A percentile compares a stretch with the other conserved stretches of the same genome.
Evolutionary conservation across 2,329 filamentous ascomycete genomes (phyloP).

Genomic region (Fusarium neocosmosporiellum): DNA sequence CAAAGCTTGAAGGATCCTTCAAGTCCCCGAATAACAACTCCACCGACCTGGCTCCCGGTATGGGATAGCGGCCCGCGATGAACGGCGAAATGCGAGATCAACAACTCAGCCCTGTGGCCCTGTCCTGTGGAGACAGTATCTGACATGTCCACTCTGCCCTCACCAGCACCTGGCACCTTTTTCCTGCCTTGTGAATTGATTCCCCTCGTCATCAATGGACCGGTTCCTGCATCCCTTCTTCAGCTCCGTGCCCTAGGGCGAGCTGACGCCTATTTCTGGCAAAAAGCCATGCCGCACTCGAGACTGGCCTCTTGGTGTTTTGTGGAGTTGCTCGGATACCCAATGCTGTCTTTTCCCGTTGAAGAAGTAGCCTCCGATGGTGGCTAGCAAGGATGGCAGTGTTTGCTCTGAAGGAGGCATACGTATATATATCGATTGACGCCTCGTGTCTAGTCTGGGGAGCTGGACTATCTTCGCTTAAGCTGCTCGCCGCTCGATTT

Average conservation of each 20-base stretch:
- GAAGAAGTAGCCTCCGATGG: slow-evolving; percentile 1
- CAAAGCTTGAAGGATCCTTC: not conserved
- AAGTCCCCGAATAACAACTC: not conserved
- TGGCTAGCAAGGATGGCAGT: not conserved
- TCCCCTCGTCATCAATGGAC: not conserved
- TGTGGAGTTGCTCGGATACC: not conserved
- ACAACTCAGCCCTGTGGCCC: not conserved
- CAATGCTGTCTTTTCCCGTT: not conserved
- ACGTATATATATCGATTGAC: not conserved
- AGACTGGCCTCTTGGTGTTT: not conserved
- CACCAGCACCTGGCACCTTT: not conserved
- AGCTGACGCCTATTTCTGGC: not conserved
- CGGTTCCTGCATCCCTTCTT: slow-evolving; percentile 4
- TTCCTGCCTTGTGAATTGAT: not conserved
- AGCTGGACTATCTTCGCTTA: not conserved
- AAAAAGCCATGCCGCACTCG: not conserved
- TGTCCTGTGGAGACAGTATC: not conserved
- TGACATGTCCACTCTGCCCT: not conserved
- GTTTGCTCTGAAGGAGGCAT: not conserved
- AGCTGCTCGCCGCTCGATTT: not conserved
- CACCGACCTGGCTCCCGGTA: not conserved
- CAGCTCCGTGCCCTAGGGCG: slow-evolving; percentile 4
- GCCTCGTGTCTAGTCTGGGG: not conserved
- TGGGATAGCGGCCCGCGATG: not conserved
- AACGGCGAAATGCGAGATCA: not conserved